Evolutionary conservation across 1,284 basidiomycete genomes (phyloP), one percentile per base, ranked within the genome.

Genomic region (Singerocomus inundabilis): DNA sequence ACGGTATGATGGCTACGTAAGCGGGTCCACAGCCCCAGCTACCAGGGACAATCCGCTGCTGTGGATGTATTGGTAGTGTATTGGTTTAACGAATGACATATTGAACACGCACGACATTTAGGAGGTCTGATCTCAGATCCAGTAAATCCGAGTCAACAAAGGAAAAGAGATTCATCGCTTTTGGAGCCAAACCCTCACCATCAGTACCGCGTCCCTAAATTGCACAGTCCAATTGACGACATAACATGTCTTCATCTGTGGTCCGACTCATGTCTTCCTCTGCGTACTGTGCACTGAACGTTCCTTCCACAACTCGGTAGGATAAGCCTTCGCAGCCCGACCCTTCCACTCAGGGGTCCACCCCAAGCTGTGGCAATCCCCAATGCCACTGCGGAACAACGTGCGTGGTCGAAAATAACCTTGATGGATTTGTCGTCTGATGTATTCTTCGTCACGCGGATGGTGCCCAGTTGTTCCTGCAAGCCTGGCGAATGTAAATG

Each of bases 401-500:
- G 61, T 59, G 18, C 46, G 58, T 59, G 4, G 6, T 38, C 26
- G 6, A 36, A 33, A n/a, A 13, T 2, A 15, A 12, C 2, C 8
- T 26, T 3, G 6, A 15, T 16, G 24, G 4, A 30, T 3, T 11
- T 8, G 4, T 28, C 31, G 35, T 26, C 34, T 51, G 30, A 51
- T 21, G 12, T 11, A 6, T 16, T n/a, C n/a, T 6, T 43, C 21
- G 13, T 42, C 9, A 4, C 13, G 34, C 28, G 28, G 32, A 16
- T 24, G 7, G 7, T n/a, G 12, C n/a, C 13, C 24, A 57, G 61
- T 9, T 62, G 61, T 45, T 4, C 44, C 32, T 60, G 59, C 51
- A 57, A 49, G 39, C 39, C 48, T 21, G 49, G 49, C 7, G 57
- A 60, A 44, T 62, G 61, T 35, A 57, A 44, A 42, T 63, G 58